Conservation (phyloP, 2,329 filamentous ascomycete genomes). For the Harringtonia aguacate region DNA sequence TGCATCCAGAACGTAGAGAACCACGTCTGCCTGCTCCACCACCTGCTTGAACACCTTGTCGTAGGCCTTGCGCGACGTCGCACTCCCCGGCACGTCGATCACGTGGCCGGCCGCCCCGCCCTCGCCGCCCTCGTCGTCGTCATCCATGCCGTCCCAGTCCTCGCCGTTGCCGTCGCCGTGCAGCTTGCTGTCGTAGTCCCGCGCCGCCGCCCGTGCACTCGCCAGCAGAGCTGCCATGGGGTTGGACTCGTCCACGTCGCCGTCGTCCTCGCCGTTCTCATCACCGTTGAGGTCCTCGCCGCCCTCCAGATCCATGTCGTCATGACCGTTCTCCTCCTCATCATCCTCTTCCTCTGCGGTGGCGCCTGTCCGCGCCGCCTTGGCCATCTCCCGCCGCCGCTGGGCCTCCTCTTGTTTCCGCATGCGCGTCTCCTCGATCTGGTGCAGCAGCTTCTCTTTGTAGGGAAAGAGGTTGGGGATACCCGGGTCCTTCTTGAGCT, state of each 20-base stretch:
- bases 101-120: conserved; percentile 29
- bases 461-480: conserved; percentile 97
- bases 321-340: conserved; percentile 37
- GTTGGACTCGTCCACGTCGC: conserved; percentile 60
- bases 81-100: conserved; percentile 38
- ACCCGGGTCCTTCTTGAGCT: conserved; percentile 93
- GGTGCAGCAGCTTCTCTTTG: conserved; percentile 88
- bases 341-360: conserved; percentile 44
- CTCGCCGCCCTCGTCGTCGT: conserved; percentile 35
- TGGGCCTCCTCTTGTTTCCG: conserved; percentile 71
- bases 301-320: conserved; percentile 30
- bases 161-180: conserved; percentile 26
- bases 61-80: conserved; percentile 71
- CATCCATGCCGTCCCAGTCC: conserved; percentile 32
- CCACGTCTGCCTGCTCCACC: conserved; percentile 76
- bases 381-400: conserved; percentile 60
- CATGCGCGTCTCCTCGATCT: conserved; percentile 82
- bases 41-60: conserved; percentile 96
- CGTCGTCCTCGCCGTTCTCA: conserved; percentile 46
- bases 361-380: conserved; percentile 48
- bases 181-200: conserved; percentile 58
- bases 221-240: conserved; percentile 88
- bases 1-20: conserved; percentile 88
- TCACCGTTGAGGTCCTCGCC: conserved; percentile 47
- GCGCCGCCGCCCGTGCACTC: conserved; percentile 68